Conservation (phyloP, 108 stramenopile species). For the Cyclotella baltica region DNA sequence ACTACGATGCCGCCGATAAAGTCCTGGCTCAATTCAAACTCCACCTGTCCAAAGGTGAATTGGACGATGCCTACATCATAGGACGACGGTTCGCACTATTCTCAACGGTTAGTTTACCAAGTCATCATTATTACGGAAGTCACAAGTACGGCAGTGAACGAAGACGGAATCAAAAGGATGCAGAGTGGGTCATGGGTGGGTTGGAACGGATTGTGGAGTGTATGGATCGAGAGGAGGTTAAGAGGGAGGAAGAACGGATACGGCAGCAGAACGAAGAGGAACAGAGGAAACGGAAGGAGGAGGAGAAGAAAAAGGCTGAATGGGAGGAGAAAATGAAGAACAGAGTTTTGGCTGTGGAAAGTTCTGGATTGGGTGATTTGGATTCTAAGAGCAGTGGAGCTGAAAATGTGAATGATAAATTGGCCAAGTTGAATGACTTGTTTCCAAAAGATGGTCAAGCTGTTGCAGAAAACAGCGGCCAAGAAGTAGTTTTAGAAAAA, state of each 20-base stretch:
- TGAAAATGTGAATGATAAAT: constrained; percentile 30
- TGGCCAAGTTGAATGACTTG: constrained; percentile 38
- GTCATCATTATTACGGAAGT: constrained; percentile 77
- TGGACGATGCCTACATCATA: constrained; percentile 85
- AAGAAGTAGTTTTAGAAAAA: constrained; percentile 24
- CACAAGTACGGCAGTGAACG: constrained; percentile 36
- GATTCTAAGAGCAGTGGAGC: constrained; percentile 24
- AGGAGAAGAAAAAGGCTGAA: constrained; percentile 52
- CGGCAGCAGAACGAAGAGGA: constrained; percentile 26
- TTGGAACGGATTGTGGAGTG: constrained; percentile 72
- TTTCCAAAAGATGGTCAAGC: constrained; percentile 27
- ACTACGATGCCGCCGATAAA: constrained; percentile 81
- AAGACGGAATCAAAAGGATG: constrained; percentile 60
- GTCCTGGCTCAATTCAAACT: constrained; percentile 64
- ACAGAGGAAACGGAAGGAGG: constrained; percentile 44
- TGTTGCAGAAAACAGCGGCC: neutral
- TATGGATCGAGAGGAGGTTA: constrained; percentile 81
- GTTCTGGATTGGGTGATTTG: constrained; percentile 17
- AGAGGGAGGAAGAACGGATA: no score
- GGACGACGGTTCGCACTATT: constrained; percentile 82
- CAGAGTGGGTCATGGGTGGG: constrained; percentile 64
- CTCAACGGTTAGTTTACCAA: constrained; percentile 67
- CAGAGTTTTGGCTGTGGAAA: constrained; percentile 33
- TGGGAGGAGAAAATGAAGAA: constrained; percentile 52
- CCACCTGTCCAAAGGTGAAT: constrained; percentile 44